Evolutionary conservation across 371 early-diverging fungal species (phyloP), one percentile per base, ranked within the genome.

Genomic region (Dipsacomyces acuminosporus): DNA sequence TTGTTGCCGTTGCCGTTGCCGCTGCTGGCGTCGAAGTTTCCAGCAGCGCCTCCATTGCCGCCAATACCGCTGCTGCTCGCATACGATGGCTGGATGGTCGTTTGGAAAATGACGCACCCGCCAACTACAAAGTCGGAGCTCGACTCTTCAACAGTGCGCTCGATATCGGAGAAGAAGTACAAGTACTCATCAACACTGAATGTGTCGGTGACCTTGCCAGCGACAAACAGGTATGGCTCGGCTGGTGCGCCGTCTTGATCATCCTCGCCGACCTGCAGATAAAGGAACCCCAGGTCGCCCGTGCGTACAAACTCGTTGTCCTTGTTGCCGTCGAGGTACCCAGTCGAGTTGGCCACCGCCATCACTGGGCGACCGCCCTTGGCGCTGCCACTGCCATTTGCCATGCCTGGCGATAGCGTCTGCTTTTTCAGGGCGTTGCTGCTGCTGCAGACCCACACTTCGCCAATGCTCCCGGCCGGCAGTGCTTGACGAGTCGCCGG

Each of bases 231-330:
- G 54, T 83, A 77, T 47, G 83, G 87, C 18, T 81, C 82, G 48
- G 82, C 83, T 45, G 80, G 81, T 14, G 76, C 57, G 48, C 73
- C 67, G 13, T 73, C 72, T 17, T 64, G 61, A 23, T 69, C 62
- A 7, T 50, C 40, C n/a, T 64, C 72, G 38, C 77, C 65, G 18
- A 84, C 80, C n/a, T 83, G 81, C 50, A 82, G 77, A 79, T 89
- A 88, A 47, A 93, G 57, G 69, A 93, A 93, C 0, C 93, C 93
- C 30, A 86, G 71, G 64, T 88, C 90, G 21, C 93, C 91, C 0
- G 93, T 91, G 15, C 90, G 78, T 55, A 86, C 81, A 69, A 89
- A 93, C 22, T 66, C 80, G 40, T 83, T 71, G 25, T 76, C 69
- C 9, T 80, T 77, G 66, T 86, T 84, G 20, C 81, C 80, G 22